Evolutionary conservation across 768 basidiomycete genomes (phyloP), one percentile per base, ranked within the genome.

Genomic region (Tubosaeta sp.): DNA sequence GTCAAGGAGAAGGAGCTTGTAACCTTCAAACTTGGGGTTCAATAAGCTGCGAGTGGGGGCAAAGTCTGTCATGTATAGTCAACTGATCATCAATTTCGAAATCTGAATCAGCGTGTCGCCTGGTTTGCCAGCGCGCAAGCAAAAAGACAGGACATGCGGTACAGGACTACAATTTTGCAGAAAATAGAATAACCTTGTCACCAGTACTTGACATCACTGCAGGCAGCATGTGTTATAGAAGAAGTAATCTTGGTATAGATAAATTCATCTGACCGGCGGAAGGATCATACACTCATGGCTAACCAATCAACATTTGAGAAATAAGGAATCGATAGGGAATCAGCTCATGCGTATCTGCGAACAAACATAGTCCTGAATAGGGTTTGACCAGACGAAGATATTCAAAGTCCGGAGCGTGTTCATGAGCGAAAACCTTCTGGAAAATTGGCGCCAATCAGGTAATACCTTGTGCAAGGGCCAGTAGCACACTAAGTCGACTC

Each of bases 11-110:
- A 84, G 76, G 26, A 94, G 76, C 58, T 80, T 88, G 66, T 94
- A 93, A 2, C 87, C 88, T 57, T 94, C 91, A 52, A 94, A 94
- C 58, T 86, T 87, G 2, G 88, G 82, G 59, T 93, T 92, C 25
- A 88, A 68, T 14, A 92, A 76, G 29, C 74, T 62, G 38, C 79
- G 79, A 6, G 77, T 70, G 10, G 75, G 67, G n/a, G 59, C 62
- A 59, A 84, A 82, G 48, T 58, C 60, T 39, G 72, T 35, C 71
- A 72, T 74, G 6, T 6, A 29, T 9, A 9, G 29, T 29, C 29
- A 29, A 29, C 22, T 22, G 22, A 9, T 29, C 29, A 9, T 29
- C 29, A 43, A 43, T 26, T 43, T 16, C 41, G 25, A 43, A 43
- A 43, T 27, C 41, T 16, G 26, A 27, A 27, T 43, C 25, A 25